Conservation (phyloP, 139 green algal genomes). For the Closterium sp. region DNA sequence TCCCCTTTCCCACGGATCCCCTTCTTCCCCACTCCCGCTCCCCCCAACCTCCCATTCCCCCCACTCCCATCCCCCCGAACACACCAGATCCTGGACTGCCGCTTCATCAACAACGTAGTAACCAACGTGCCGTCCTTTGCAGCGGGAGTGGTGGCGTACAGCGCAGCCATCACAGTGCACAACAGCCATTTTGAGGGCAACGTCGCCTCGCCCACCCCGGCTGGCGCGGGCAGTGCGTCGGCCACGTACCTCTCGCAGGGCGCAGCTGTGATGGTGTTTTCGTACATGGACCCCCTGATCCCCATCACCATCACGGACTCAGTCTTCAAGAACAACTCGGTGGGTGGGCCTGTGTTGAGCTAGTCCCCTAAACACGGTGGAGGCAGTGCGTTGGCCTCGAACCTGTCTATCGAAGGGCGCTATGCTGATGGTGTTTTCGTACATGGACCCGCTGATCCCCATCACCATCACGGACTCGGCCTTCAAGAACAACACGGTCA, state of each 20-base stretch:
- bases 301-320: background rate
- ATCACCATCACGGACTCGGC: background rate
- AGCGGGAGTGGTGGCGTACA: background rate
- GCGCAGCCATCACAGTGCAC: background rate
- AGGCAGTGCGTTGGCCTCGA: background rate
- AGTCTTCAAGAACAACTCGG: background rate
- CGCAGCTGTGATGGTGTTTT: background rate
- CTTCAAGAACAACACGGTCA: background rate
- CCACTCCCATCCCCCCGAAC: too few species aligned
- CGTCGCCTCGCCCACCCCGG: background rate
- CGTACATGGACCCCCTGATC: background rate
- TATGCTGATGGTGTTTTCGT: background rate
- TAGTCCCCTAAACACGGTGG: too few species aligned
- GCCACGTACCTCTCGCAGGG: background rate
- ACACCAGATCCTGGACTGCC: background rate
- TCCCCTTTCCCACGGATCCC: too few species aligned
- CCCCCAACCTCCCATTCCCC: too few species aligned
- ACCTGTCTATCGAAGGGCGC: too few species aligned
- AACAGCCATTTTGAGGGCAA: background rate
- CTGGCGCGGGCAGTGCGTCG: background rate
- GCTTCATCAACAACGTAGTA: background rate
- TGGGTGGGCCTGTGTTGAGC: too few species aligned
- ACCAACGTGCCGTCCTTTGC: background rate
- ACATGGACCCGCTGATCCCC: background rate
- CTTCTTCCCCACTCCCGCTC: too few species aligned